A percentile compares a stretch with the other conserved stretches of the same genome.
Conservation (phyloP, 2,329 filamentous ascomycete genomes). For the Claviceps arundinis region DNA sequence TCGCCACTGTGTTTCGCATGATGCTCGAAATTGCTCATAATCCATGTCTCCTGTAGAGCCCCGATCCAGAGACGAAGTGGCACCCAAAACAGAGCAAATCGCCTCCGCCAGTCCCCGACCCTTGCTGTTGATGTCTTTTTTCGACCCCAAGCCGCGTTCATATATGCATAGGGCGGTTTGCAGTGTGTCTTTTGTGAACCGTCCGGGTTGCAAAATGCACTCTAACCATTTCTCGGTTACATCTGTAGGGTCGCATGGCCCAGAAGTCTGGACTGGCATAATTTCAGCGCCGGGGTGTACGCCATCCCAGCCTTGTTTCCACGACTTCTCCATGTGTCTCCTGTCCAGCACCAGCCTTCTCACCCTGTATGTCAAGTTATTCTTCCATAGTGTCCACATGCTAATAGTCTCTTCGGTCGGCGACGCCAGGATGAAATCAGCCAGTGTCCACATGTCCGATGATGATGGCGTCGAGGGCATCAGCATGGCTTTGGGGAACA, state of each 20-base stretch:
- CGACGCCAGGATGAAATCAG: conserved; percentile 56
- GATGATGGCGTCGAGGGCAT: conserved; percentile 57
- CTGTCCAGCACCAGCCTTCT: conserved; percentile 61
- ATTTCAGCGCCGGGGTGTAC: conserved; percentile 48
- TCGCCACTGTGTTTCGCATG: conserved; percentile 75
- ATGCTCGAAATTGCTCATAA: conserved; percentile 59
- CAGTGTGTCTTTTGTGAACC: conserved; percentile 66
- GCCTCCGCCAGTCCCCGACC: conserved; percentile 58
- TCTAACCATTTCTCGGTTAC: conserved; percentile 75
- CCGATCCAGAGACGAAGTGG: conserved; percentile 52
- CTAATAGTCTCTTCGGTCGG: conserved; percentile 40
- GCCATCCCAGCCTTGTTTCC: conserved; percentile 57
- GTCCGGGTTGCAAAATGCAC: conserved; percentile 69
- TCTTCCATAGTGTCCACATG: conserved; percentile 74
- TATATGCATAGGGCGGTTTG: conserved; percentile 78
- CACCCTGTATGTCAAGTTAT: conserved; percentile 64
- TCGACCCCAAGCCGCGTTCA: conserved; percentile 42
- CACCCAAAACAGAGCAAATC: conserved; percentile 58
- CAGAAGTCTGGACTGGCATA: conserved; percentile 41
- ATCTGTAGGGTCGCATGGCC: conserved; percentile 52
- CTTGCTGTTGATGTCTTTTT: conserved; percentile 22
- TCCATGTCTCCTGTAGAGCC: conserved; percentile 53
- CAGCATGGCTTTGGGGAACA: conserved; percentile 48
- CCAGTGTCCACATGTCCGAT: conserved; percentile 66
- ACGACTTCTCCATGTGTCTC: conserved; percentile 46